A percentile compares a stretch with the other conserved stretches of the same genome.
Conservation (phyloP, 1,284 basidiomycete species). For the Athelia sp. region DNA sequence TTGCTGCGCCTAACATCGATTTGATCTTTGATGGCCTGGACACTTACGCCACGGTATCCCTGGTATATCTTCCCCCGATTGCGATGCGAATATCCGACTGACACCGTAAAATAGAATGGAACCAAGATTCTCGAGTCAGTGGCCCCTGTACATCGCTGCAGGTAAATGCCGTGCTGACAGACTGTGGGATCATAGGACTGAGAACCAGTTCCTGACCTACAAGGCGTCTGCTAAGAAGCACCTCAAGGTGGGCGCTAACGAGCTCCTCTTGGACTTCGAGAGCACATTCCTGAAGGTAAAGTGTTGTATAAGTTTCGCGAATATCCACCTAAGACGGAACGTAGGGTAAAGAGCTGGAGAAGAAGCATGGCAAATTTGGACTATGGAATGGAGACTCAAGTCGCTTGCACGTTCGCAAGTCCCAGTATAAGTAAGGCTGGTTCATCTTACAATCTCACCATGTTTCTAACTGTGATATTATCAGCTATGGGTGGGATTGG, state of each 20-base stretch:
- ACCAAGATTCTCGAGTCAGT: conserved; percentile 55
- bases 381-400: conserved; percentile 88
- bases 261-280: conserved; percentile 65
- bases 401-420: conserved; percentile 83
- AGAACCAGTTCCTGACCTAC: conserved; percentile 78
- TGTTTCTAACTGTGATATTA: not conserved
- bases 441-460: not conserved
- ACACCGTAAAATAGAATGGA: conserved; percentile 52
- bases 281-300: conserved; percentile 71
- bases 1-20: conserved; percentile 50
- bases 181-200: conserved; percentile 34
- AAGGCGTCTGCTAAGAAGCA: conserved; percentile 52
- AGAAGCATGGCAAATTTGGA: conserved; percentile 49
- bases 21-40: conserved; percentile 86
- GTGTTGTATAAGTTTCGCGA: conserved; percentile 2
- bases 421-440: conserved; percentile 71
- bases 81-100: conserved; percentile 1
- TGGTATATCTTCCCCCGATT: conserved; percentile 29
- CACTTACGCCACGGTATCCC: conserved; percentile 68
- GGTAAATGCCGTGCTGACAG: not conserved
- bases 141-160: not conserved
- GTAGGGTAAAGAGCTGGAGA: conserved; percentile 64
- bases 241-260: conserved; percentile 58
- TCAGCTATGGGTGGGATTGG: conserved; percentile 84
- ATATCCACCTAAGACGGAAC: conserved; percentile 2